A percentile compares a stretch with the other conserved stretches of the same genome.
Evolutionary conservation across 768 basidiomycete species (phyloP).

Genomic region (Amylocystis lapponica): DNA sequence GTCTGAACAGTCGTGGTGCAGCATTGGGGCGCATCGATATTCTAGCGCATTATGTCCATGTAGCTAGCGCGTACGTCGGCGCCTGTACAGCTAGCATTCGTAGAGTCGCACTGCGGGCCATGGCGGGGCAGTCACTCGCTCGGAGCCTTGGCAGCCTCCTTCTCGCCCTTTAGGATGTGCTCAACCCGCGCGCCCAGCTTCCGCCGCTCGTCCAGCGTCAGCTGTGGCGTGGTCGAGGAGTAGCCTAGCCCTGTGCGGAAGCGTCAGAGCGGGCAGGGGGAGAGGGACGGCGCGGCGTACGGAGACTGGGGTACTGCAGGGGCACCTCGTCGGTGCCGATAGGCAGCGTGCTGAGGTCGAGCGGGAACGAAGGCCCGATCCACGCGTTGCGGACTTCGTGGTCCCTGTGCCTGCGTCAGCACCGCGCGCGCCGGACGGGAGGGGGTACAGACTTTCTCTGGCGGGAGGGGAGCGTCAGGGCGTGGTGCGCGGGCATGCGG

Average conservation of each 20-base stretch:
- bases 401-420: constrained; percentile 38
- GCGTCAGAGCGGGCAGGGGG: background rate
- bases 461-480: background rate
- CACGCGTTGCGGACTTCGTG: constrained; percentile 67
- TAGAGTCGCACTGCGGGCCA: too few relatives aligned
- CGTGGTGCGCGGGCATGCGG: background rate
- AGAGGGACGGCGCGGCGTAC: constrained; percentile 5
- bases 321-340: constrained; percentile 50
- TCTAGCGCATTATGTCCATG: too few relatives aligned
- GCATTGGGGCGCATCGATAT: too few relatives aligned
- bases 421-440: background rate
- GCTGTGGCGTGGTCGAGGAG: constrained; percentile 43
- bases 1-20: too few relatives aligned
- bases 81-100: too few relatives aligned
- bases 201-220: constrained; percentile 56
- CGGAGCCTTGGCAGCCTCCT: constrained; percentile 65
- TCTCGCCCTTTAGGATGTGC: constrained; percentile 49
- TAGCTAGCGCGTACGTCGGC: too few relatives aligned
- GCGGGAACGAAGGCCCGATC: constrained; percentile 66
- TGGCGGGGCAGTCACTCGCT: too few relatives aligned
- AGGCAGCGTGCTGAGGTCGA: constrained; percentile 56
- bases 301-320: constrained; percentile 53
- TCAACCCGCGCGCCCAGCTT: constrained; percentile 60
- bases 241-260: constrained; percentile 56
- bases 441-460: constrained; percentile 45